These are phyloP conservation scores for Phytophthora sojae DNA, from an alignment of 352 stramenopile genomes.

Conservation along the genomic window DNA sequence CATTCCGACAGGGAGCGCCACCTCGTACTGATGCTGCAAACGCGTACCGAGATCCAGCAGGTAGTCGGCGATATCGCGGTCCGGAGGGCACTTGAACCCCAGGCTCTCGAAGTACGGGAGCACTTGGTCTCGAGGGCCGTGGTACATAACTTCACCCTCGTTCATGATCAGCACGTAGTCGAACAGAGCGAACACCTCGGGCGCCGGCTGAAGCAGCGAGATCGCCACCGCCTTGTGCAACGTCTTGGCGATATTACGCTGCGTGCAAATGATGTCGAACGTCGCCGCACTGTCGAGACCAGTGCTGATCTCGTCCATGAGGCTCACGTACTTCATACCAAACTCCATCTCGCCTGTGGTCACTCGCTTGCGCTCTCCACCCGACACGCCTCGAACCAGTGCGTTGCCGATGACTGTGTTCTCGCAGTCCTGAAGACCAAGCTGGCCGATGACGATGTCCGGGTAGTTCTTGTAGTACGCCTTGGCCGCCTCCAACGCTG, in stretches of 20 bases:
- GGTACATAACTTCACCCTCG: slow-evolving; percentile 42
- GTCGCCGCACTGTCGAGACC: slow-evolving; percentile 48
- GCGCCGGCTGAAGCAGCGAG: slow-evolving; percentile 81
- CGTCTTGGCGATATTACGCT: slow-evolving; percentile 39
- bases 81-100: slow-evolving; percentile 13
- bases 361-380: slow-evolving; percentile 64
- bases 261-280: slow-evolving; percentile 45
- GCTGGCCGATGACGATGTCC: slow-evolving; percentile 4
- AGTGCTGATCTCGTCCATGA: slow-evolving; percentile 72
- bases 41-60: slow-evolving; percentile 42
- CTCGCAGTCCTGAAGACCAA: slow-evolving; percentile 45
- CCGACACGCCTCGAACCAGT: slow-evolving; percentile 58
- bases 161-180: slow-evolving; percentile 47
- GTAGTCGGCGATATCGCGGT: slow-evolving; percentile 20
- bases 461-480: slow-evolving; percentile 15
- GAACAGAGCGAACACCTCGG: slow-evolving; percentile 47
- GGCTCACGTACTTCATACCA: slow-evolving; percentile 63
- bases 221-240: slow-evolving; percentile 60
- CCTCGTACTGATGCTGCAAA: slow-evolving; percentile 43
- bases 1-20: slow-evolving; percentile 11
- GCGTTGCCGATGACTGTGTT: slow-evolving; percentile 60
- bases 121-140: slow-evolving; percentile 18
- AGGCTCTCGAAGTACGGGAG: slow-evolving; percentile 19
- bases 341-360: slow-evolving; percentile 87
- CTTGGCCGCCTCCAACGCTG: slow-evolving; percentile 7